Conservation (phyloP, 1,139 yeast species). For the Geotrichum klebahnii region DNA sequence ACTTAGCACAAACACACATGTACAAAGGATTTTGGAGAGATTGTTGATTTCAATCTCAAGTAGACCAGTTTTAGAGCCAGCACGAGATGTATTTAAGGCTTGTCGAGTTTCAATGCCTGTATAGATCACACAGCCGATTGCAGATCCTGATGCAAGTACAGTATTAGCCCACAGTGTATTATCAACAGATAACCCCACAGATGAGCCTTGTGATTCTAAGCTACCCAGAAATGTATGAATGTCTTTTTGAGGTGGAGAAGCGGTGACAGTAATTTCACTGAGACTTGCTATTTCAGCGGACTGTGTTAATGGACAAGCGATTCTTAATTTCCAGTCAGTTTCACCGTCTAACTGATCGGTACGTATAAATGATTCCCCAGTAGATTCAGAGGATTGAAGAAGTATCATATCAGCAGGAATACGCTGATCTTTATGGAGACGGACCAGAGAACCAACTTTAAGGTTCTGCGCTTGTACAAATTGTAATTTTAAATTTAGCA, state of each 20-base stretch:
- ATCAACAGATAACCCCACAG: slow-evolving; percentile 73
- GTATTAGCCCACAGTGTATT: slow-evolving; percentile 98
- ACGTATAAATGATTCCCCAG: slow-evolving; percentile 88
- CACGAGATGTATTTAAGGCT: slow-evolving; percentile 82
- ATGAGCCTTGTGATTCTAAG: slow-evolving; percentile 51
- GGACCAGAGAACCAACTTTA: slow-evolving; percentile 83
- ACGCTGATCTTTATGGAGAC: slow-evolving; percentile 73
- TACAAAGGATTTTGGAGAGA: slow-evolving; percentile 82
- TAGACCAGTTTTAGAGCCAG: slow-evolving; percentile 88
- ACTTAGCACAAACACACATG: slow-evolving; percentile 76
- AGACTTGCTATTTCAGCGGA: slow-evolving; percentile 45
- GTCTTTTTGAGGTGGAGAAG: slow-evolving; percentile 74
- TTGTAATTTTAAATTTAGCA: slow-evolving; percentile 40
- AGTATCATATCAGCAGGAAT: slow-evolving; percentile 91
- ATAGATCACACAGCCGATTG: slow-evolving; percentile 80
- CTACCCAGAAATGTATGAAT: slow-evolving; percentile 81
- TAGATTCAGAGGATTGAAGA: slow-evolving; percentile 71
- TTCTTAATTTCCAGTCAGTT: slow-evolving; percentile 94
- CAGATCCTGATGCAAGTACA: slow-evolving; percentile 88
- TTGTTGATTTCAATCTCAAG: slow-evolving; percentile 86
- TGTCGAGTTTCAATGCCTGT: slow-evolving; percentile 94
- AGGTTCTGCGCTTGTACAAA: slow-evolving; percentile 60
- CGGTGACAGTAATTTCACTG: slow-evolving; percentile 54
- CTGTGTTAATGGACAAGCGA: slow-evolving; percentile 75
- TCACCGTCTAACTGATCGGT: slow-evolving; percentile 99